Percentiles rank a stretch among this genome's conserved stretches.
Conservation (phyloP, 2,329 filamentous ascomycete species). For the Aciculosporium take region DNA sequence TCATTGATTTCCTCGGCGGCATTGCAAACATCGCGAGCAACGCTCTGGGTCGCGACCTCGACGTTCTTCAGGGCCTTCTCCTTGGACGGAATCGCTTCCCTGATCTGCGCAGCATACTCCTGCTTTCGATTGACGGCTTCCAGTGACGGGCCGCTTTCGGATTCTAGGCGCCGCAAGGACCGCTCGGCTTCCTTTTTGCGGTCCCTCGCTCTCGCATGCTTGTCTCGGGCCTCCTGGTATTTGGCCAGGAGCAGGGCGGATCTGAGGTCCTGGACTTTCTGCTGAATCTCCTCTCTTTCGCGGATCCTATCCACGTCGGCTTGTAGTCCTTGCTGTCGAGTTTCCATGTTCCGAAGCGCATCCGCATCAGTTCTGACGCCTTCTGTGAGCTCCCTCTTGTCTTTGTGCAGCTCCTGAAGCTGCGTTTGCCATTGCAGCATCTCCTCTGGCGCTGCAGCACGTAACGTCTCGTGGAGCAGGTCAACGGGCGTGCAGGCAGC, state of each 20-base stretch:
- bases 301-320: constrained; percentile 72
- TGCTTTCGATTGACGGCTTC: constrained; percentile 56
- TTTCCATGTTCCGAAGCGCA: constrained; percentile 51
- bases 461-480: constrained; percentile 70
- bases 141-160: constrained; percentile 49
- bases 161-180: constrained; percentile 46
- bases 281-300: constrained; percentile 56
- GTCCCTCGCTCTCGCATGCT: constrained; percentile 37
- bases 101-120: constrained; percentile 45
- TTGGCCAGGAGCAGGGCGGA: constrained; percentile 50
- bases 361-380: constrained; percentile 46
- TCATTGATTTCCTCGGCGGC: constrained; percentile 27
- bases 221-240: constrained; percentile 41
- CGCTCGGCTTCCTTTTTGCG: constrained; percentile 37
- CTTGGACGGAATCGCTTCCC: constrained; percentile 39
- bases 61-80: constrained; percentile 37
- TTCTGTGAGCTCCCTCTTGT: constrained; percentile 48
- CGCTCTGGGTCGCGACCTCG: constrained; percentile 35
- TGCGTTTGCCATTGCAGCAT: constrained; percentile 67
- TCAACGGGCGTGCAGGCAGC: constrained; percentile 70
- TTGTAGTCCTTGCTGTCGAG: constrained; percentile 58
- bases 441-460: constrained; percentile 69
- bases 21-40: constrained; percentile 23
- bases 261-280: constrained; percentile 50
- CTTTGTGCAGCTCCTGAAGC: constrained; percentile 55